Percentiles rank a stretch among this genome's conserved stretches.
Evolutionary conservation across 495 filamentous ascomycete genomes (phyloP).

Genomic region (Lophiostoma macrostomum): DNA sequence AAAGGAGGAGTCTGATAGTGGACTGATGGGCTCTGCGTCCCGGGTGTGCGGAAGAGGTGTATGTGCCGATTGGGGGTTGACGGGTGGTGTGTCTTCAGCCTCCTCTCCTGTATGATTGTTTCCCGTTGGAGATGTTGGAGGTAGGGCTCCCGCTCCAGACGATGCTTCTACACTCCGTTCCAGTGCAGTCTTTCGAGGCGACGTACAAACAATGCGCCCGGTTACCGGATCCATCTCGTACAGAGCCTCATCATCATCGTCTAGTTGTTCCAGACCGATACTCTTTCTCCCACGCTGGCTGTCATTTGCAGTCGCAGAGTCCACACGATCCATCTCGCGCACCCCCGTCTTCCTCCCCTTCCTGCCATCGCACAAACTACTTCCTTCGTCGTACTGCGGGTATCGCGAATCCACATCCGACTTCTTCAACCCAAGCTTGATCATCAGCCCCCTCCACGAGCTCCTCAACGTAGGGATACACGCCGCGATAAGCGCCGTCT

Average conservation of each 20-base stretch:
- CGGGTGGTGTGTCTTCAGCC: too few relatives aligned
- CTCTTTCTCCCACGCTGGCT: background rate
- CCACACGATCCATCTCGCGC: background rate
- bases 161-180: background rate
- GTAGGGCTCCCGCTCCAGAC: background rate
- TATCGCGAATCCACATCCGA: background rate
- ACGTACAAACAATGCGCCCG: conserved; percentile 5
- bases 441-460: conserved; percentile 29
- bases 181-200: background rate
- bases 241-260: background rate
- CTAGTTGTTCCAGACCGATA: background rate
- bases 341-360: background rate
- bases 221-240: conserved; percentile 8
- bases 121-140: too few relatives aligned
- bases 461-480: conserved; percentile 34
- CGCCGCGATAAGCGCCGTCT: conserved; percentile 32
- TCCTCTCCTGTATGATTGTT: too few relatives aligned
- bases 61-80: too few relatives aligned
- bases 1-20: too few relatives aligned
- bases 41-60: too few relatives aligned
- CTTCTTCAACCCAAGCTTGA: conserved; percentile 1
- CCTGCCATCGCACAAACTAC: background rate
- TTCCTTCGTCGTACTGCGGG: background rate
- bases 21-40: too few relatives aligned
- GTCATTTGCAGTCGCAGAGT: background rate